A percentile compares a stretch with the other conserved stretches of the same genome.
Conservation (phyloP, 257 asterid genomes). For the Coffea eugenioides region DNA sequence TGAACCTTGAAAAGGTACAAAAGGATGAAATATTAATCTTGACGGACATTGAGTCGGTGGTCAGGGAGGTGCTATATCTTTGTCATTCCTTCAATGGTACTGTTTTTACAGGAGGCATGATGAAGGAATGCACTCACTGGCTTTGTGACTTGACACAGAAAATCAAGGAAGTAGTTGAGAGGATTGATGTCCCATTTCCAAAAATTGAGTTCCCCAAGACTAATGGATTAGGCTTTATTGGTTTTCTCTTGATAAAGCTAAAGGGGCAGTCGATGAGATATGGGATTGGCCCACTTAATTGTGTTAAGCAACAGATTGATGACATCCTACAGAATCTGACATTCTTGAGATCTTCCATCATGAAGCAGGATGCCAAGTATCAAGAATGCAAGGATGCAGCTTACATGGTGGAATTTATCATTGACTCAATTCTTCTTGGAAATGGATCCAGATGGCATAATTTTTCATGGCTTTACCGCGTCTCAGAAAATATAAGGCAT, state of each 20-base stretch:
- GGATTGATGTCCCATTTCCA: neutral
- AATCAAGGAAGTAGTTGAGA: neutral
- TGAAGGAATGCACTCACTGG: neutral
- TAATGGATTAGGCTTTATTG: neutral
- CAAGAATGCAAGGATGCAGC: neutral
- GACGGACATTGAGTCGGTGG: neutral
- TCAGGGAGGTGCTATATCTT: neutral
- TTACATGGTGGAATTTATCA: conserved; percentile 2
- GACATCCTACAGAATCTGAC: neutral
- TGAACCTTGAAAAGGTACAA: too few relatives aligned
- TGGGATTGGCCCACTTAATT: neutral
- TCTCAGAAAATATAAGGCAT: conserved; percentile 2
- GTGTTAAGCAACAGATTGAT: neutral
- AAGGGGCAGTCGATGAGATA: neutral
- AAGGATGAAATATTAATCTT: neutral
- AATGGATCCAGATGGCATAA: neutral
- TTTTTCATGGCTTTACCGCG: conserved; percentile 11
- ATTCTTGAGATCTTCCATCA: neutral
- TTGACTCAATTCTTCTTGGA: conserved; percentile 2
- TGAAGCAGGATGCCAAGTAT: too few relatives aligned
- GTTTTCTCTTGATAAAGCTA: neutral
- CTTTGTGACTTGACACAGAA: neutral
- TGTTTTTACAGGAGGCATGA: too few relatives aligned
- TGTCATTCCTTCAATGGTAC: neutral
- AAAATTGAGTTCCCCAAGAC: neutral